These are phyloP conservation scores for Elasticomyces elasticus DNA, from an alignment of 495 filamentous ascomycete species.

Conservation along the genomic window DNA sequence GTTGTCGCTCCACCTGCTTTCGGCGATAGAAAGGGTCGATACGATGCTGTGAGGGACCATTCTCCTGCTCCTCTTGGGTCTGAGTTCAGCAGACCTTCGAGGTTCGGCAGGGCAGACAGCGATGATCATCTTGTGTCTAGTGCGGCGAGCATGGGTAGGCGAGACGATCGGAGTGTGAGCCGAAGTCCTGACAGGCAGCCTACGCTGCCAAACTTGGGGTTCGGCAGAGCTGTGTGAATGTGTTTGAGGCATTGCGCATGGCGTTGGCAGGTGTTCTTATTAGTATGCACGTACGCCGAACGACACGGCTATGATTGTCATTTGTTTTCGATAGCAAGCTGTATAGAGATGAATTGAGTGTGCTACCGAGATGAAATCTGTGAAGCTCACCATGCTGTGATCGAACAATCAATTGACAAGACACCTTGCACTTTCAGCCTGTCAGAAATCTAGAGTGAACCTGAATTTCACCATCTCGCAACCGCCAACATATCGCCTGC, in stretches of 20 bases:
- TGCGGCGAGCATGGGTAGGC: slow-evolving; percentile 21
- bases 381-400: no score
- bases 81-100: background rate
- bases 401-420: no score
- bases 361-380: no score
- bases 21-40: slow-evolving; percentile 20
- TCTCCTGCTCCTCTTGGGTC: slow-evolving; percentile 1
- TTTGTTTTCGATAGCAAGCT: background rate
- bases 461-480: no score
- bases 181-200: slow-evolving; percentile 15
- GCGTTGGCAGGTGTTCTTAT: slow-evolving; percentile 4
- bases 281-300: background rate
- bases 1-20: slow-evolving; percentile 8
- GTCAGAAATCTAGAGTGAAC: no score
- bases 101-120: slow-evolving; percentile 15
- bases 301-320: background rate
- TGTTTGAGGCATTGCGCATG: background rate
- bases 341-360: background rate
- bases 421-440: no score
- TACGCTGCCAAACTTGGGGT: slow-evolving; percentile 13
- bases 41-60: slow-evolving; percentile 25
- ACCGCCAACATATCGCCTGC: background rate
- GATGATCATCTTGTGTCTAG: slow-evolving; percentile 14
- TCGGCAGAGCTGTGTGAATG: slow-evolving; percentile 12
- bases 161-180: slow-evolving; percentile 14